Conservation (phyloP, 805 yeast genomes). For the Saturnispora silvae region DNA sequence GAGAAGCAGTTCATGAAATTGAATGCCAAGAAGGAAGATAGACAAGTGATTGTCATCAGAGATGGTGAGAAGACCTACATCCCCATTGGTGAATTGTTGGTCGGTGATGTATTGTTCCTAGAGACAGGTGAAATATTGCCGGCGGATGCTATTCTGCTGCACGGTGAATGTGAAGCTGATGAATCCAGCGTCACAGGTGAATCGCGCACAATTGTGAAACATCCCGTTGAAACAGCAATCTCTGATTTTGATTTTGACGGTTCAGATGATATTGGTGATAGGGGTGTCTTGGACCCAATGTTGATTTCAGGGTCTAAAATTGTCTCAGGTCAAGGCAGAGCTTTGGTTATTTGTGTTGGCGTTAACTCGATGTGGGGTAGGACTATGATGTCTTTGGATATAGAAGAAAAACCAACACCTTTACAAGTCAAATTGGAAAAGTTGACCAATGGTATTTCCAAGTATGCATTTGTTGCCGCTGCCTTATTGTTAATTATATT, state of each 20-base stretch:
- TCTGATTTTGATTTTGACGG: constrained; percentile 17
- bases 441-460: constrained; percentile 91
- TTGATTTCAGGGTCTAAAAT: constrained; percentile 87
- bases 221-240: constrained; percentile 38
- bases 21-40: constrained; percentile 79
- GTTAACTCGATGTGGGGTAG: constrained; percentile 82
- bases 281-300: constrained; percentile 58
- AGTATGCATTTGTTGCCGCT: constrained; percentile 84
- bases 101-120: constrained; percentile 73
- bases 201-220: constrained; percentile 68
- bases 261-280: constrained; percentile 30
- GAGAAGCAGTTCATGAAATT: constrained; percentile 85
- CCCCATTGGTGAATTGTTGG: constrained; percentile 65
- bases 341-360: constrained; percentile 86
- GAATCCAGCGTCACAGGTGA: constrained; percentile 94
- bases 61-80: constrained; percentile 57
- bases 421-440: constrained; percentile 70
- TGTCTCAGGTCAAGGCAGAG: constrained; percentile 76
- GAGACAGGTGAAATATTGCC: constrained; percentile 95
- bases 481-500: constrained; percentile 68
- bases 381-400: constrained; percentile 76
- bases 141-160: constrained; percentile 68
- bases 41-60: constrained; percentile 68
- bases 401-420: constrained; percentile 82
- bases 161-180: constrained; percentile 78